Evolutionary conservation across 345 rosid genomes (phyloP).

Genomic region (Combretum micranthum): DNA sequence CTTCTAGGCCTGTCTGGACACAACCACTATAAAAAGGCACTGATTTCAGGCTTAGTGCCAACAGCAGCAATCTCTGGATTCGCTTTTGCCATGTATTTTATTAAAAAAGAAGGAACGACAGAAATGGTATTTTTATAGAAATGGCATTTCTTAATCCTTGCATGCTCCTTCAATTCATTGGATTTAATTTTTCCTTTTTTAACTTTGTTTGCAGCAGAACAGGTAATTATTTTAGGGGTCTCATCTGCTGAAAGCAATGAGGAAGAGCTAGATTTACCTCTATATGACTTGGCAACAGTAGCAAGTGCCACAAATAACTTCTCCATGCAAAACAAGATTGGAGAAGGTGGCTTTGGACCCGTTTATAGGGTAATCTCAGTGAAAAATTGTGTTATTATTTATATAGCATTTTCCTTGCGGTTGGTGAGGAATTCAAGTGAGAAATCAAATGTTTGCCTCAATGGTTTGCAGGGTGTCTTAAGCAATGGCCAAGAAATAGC

Average conservation of each 20-base stretch:
- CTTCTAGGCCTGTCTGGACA: too few relatives aligned
- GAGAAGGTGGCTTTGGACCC: slow-evolving; percentile 14
- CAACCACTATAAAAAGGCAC: too few relatives aligned
- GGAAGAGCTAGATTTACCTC: slow-evolving; percentile 7
- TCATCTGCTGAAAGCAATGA: neutral
- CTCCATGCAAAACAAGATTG: slow-evolving; percentile 3
- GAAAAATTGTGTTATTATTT: too few relatives aligned
- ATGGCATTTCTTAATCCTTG: neutral
- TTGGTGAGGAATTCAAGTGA: slow-evolving; percentile 3
- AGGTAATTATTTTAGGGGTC: neutral
- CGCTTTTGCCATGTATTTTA: neutral
- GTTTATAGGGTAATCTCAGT: slow-evolving; percentile 12
- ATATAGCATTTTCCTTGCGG: neutral
- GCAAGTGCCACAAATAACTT: slow-evolving; percentile 10
- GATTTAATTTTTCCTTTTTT: neutral
- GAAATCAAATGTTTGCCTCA: neutral
- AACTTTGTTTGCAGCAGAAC: neutral
- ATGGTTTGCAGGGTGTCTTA: slow-evolving; percentile 8
- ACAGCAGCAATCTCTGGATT: too few relatives aligned
- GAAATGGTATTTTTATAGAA: too few relatives aligned
- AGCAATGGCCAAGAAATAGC: slow-evolving; percentile 19
- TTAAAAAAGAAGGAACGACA: neutral
- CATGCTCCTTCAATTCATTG: neutral
- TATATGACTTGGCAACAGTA: slow-evolving; percentile 6
- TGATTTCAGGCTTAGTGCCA: too few relatives aligned